Evolutionary conservation across 768 basidiomycete species (phyloP).

Genomic region (Auricularia auricula-judae): DNA sequence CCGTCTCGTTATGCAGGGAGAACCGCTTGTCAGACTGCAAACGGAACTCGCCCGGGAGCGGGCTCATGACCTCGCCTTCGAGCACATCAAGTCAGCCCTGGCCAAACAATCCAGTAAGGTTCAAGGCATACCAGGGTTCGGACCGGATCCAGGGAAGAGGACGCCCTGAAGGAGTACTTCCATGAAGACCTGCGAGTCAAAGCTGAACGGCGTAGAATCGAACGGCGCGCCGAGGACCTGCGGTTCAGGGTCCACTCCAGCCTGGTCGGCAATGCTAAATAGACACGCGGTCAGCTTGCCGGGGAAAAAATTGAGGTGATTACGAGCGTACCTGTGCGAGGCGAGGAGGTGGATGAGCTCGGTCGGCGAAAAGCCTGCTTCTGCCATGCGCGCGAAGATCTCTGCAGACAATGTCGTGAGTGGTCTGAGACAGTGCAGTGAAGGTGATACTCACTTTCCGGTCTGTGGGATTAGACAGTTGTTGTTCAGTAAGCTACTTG

Average conservation of each 20-base stretch:
- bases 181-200: slow-evolving; percentile 24
- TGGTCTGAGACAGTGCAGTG: too few species aligned
- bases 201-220: slow-evolving; percentile 20
- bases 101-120: too few species aligned
- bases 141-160: slow-evolving; percentile 22
- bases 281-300: too few species aligned
- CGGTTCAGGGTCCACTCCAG: not conserved
- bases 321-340: slow-evolving; percentile 10
- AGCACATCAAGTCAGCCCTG: too few species aligned
- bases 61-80: slow-evolving; percentile 14
- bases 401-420: not conserved
- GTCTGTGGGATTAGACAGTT: too few species aligned
- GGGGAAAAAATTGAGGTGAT: too few species aligned
- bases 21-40: not conserved
- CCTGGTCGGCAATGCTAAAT: slow-evolving; percentile 12
- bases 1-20: not conserved
- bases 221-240: slow-evolving; percentile 14
- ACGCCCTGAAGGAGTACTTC: slow-evolving; percentile 23
- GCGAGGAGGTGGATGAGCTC: slow-evolving; percentile 16
- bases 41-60: slow-evolving; percentile 5
- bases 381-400: slow-evolving; percentile 16
- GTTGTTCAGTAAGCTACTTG: too few species aligned
- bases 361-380: slow-evolving; percentile 11
- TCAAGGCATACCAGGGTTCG: not conserved
- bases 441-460: too few species aligned